Evolutionary conservation across 257 asterid genomes (phyloP).

Genomic region (Misopates orontium): DNA sequence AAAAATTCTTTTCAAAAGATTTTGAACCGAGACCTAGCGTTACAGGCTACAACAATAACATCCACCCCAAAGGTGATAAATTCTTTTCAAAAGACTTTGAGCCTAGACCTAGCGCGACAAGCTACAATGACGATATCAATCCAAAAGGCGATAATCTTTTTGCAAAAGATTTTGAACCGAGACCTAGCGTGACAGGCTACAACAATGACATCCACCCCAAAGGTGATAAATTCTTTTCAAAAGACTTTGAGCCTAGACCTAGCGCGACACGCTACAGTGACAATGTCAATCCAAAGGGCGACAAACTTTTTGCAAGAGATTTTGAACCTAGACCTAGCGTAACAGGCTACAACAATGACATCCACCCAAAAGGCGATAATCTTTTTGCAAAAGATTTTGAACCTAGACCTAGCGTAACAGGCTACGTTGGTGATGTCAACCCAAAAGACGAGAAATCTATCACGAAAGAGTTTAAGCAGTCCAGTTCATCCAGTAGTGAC

Average conservation of each 20-base stretch:
- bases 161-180: constrained; percentile 22
- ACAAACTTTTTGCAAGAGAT: background rate
- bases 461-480: constrained; percentile 28
- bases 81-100: constrained; percentile 5
- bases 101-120: constrained; percentile 12
- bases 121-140: background rate
- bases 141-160: background rate
- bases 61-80: background rate
- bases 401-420: constrained; percentile 16
- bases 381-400: constrained; percentile 23
- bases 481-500: background rate
- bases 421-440: constrained; percentile 3
- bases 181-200: constrained; percentile 18
- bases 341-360: constrained; percentile 3
- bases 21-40: constrained; percentile 9
- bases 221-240: background rate
- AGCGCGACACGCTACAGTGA: background rate
- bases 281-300: background rate
- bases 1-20: background rate
- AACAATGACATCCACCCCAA: background rate
- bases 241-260: constrained; percentile 40
- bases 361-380: background rate
- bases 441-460: background rate
- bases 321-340: constrained; percentile 18
- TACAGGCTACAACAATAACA: background rate